A percentile compares a stretch with the other conserved stretches of the same genome.
Evolutionary conservation across 169 alveolate genomes (phyloP).

Genomic region (Cyclospora cayetanensis): DNA sequence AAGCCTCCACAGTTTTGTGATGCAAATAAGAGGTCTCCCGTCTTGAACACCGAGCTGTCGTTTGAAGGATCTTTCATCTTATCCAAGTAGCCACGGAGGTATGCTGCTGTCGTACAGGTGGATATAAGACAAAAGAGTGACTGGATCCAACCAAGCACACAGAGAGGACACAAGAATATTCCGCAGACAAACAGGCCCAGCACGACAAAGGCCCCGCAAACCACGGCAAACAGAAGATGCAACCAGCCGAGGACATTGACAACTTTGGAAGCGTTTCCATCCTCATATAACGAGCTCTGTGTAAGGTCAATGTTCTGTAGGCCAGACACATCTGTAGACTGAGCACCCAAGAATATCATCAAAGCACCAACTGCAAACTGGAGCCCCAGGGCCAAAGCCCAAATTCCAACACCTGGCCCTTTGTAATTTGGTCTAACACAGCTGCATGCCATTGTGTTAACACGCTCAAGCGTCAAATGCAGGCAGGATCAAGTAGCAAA

Average conservation of each 20-base stretch:
- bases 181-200: slow-evolving; percentile 38
- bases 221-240: slow-evolving; percentile 21
- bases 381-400: slow-evolving; percentile 44
- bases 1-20: slow-evolving; percentile 32
- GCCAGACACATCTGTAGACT: background rate
- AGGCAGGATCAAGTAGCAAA: too few species aligned
- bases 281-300: background rate
- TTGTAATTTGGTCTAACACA: slow-evolving; percentile 14
- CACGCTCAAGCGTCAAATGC: too few species aligned
- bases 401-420: slow-evolving; percentile 66
- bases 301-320: background rate
- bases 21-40: slow-evolving; percentile 30
- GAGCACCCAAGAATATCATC: slow-evolving; percentile 32
- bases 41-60: background rate
- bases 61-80: background rate
- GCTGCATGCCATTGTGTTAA: slow-evolving; percentile 31
- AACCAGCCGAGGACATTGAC: background rate
- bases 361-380: slow-evolving; percentile 42
- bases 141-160: slow-evolving; percentile 36
- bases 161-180: slow-evolving; percentile 52
- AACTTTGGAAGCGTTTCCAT: background rate
- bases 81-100: slow-evolving; percentile 14
- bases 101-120: slow-evolving; percentile 1
- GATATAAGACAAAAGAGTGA: slow-evolving; percentile 9
- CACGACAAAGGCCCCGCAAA: slow-evolving; percentile 20